Evolutionary conservation across 2,329 filamentous ascomycete species (phyloP).

Genomic region (Ophiostoma piceae): DNA sequence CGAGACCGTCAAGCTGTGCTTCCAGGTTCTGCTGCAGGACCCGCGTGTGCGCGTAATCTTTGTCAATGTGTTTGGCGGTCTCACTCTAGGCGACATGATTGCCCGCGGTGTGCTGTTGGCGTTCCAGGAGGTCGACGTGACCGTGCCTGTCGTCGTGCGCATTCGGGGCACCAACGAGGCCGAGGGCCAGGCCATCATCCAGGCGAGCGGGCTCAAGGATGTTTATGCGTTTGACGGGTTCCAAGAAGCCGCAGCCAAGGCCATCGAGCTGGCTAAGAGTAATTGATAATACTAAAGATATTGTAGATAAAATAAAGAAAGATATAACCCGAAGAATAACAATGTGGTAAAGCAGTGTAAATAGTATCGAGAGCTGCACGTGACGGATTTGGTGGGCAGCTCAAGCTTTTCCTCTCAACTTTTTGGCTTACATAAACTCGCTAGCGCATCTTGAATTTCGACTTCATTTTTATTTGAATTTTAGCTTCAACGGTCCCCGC

Average conservation of each 20-base stretch:
- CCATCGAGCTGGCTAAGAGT: conserved; percentile 46
- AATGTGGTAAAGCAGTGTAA: background rate
- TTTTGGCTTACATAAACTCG: background rate
- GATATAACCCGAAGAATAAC: background rate
- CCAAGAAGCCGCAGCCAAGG: conserved; percentile 64
- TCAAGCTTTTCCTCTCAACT: background rate
- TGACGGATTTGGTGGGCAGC: background rate
- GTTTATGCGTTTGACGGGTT: conserved; percentile 69
- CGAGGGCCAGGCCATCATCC: conserved; percentile 63
- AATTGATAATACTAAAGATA: background rate
- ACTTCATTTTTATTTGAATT: conserved; percentile 10
- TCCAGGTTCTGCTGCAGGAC: conserved; percentile 68
- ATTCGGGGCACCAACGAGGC: conserved; percentile 70
- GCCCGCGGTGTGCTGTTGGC: conserved; percentile 68
- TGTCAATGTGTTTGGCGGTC: conserved; percentile 52
- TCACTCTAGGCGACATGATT: conserved; percentile 77
- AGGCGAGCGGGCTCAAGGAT: conserved; percentile 57
- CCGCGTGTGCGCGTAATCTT: conserved; percentile 62
- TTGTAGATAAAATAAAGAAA: background rate
- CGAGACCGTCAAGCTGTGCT: conserved; percentile 71
- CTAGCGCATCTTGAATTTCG: conserved; percentile 14
- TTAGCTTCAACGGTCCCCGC: conserved; percentile 10
- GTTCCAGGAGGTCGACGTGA: conserved; percentile 61
- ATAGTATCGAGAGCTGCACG: background rate
- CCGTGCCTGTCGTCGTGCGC: conserved; percentile 70